Conservation (phyloP, 2,329 filamentous ascomycete genomes). For the Malbranchea cinnamomea region DNA sequence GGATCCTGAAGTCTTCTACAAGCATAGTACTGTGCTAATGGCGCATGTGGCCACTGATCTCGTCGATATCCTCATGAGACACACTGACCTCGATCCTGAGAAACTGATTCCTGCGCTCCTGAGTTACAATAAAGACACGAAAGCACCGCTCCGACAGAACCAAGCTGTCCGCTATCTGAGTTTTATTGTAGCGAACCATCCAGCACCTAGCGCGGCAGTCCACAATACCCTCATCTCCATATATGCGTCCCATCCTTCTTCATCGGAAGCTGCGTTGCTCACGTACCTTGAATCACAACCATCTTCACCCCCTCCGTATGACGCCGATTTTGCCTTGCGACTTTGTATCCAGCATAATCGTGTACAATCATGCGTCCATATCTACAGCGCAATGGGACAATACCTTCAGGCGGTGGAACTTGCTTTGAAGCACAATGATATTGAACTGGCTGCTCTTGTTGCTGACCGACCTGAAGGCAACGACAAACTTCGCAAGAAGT, state of each 20-base stretch:
- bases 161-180: constrained; percentile 89
- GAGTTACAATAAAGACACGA: constrained; percentile 69
- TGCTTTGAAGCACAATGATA: constrained; percentile 73
- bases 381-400: constrained; percentile 93
- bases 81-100: constrained; percentile 67
- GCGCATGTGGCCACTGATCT: constrained; percentile 68
- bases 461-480: constrained; percentile 71
- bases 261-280: constrained; percentile 72
- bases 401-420: constrained; percentile 87
- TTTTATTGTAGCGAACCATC: constrained; percentile 75
- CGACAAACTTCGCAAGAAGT: constrained; percentile 68
- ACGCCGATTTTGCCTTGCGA: constrained; percentile 89
- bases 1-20: constrained; percentile 85
- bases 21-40: constrained; percentile 95
- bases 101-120: constrained; percentile 85
- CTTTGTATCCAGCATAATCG: constrained; percentile 90
- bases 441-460: constrained; percentile 78
- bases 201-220: constrained; percentile 65
- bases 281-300: constrained; percentile 84
- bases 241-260: constrained; percentile 71
- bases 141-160: constrained; percentile 56
- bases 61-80: constrained; percentile 91
- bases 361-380: constrained; percentile 88
- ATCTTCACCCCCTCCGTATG: constrained; percentile 70
- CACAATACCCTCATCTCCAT: constrained; percentile 97